phyloP scores from a whole-genome alignment of 2,329 filamentous ascomycete species.

The Ophiocordyceps camponoti-leonardi region DNA sequence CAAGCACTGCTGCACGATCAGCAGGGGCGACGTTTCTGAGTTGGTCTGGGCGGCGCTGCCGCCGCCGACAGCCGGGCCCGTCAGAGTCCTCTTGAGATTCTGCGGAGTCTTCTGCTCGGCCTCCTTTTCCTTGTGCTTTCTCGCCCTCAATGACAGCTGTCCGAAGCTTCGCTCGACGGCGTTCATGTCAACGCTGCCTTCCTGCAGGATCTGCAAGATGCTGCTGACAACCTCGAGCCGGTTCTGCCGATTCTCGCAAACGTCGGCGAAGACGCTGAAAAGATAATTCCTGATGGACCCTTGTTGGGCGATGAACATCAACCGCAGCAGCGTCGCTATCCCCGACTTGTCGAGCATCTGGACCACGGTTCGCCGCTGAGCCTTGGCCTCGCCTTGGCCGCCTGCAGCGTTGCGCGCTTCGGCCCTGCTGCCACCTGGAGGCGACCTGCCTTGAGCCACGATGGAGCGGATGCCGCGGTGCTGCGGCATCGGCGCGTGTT shows the following conservation, averaged over 20 bases:
- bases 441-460: slow-evolving; percentile 13
- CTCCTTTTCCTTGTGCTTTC: slow-evolving; percentile 52
- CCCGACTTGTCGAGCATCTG: slow-evolving; percentile 96
- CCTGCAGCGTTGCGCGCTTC: slow-evolving; percentile 13
- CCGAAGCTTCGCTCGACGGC: slow-evolving; percentile 93
- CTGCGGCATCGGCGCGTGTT: slow-evolving; percentile 12
- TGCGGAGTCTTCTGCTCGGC: slow-evolving; percentile 59
- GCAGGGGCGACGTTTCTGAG: slow-evolving; percentile 79
- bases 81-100: slow-evolving; percentile 56
- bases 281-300: slow-evolving; percentile 71
- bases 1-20: slow-evolving; percentile 92
- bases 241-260: slow-evolving; percentile 94
- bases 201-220: slow-evolving; percentile 81
- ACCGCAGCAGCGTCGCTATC: slow-evolving; percentile 84
- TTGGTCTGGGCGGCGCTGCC: slow-evolving; percentile 35
- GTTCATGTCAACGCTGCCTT: slow-evolving; percentile 82
- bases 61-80: slow-evolving; percentile 29
- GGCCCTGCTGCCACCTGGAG: slow-evolving; percentile 8
- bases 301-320: slow-evolving; percentile 94
- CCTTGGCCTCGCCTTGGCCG: slow-evolving; percentile 38
- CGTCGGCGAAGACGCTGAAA: slow-evolving; percentile 73
- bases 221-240: slow-evolving; percentile 87
- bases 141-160: slow-evolving; percentile 79
- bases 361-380: slow-evolving; percentile 63
- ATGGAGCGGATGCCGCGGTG: slow-evolving; percentile 14